A percentile compares a stretch with the other conserved stretches of the same genome.
These are phyloP conservation scores for Pseudovirgaria hyperparasitica DNA, from an alignment of 2,329 filamentous ascomycete genomes.

Conservation along the genomic window DNA sequence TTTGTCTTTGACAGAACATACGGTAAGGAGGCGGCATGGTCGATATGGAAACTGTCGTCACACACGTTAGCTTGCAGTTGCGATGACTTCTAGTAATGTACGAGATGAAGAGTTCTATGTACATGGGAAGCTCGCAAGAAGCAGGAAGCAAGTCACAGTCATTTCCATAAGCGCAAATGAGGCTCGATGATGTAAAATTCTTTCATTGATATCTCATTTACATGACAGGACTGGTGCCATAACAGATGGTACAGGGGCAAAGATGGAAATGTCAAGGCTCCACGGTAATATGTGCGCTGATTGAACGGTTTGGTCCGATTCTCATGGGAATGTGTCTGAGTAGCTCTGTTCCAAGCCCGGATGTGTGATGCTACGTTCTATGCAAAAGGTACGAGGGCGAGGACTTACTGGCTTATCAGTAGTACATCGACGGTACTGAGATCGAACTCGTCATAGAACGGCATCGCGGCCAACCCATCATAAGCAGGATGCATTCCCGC, in stretches of 20 bases:
- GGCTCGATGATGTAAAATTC: too few species aligned
- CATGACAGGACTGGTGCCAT: too few species aligned
- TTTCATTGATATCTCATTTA: slow-evolving; percentile 28
- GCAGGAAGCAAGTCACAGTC: slow-evolving; percentile 12
- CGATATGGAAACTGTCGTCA: slow-evolving; percentile 74
- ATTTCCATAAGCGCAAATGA: neutral
- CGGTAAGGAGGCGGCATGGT: slow-evolving; percentile 95
- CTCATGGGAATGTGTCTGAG: too few species aligned
- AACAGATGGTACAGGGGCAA: too few species aligned
- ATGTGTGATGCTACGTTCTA: slow-evolving; percentile 1
- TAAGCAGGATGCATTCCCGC: slow-evolving; percentile 95
- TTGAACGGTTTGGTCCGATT: too few species aligned
- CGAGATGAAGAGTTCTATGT: slow-evolving; percentile 8
- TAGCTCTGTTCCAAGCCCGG: neutral
- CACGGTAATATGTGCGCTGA: neutral
- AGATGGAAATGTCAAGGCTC: slow-evolving; percentile 3
- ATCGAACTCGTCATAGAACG: slow-evolving; percentile 98
- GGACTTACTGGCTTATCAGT: slow-evolving; percentile 94
- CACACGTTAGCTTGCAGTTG: slow-evolving; percentile 5
- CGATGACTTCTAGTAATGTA: slow-evolving; percentile 3
- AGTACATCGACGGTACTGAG: slow-evolving; percentile 94
- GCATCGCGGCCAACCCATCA: slow-evolving; percentile 82
- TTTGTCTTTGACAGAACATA: slow-evolving; percentile 98
- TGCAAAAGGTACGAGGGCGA: slow-evolving; percentile 7
- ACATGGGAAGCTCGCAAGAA: slow-evolving; percentile 6